Evolutionary conservation across 805 yeast genomes (phyloP).

Genomic region (Huiozyma naganishii): DNA sequence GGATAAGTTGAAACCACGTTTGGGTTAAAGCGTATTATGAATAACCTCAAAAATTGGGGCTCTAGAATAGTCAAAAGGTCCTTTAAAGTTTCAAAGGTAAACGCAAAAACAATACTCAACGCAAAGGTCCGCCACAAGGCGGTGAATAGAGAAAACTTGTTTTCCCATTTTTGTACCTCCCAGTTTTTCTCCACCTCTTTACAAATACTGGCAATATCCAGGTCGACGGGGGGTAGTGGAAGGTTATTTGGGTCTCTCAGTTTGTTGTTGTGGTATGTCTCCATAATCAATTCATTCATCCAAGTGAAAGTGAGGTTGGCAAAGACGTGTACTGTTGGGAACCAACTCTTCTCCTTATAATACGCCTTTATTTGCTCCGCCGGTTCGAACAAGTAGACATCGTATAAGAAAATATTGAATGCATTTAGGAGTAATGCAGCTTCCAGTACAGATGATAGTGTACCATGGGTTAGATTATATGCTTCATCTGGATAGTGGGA

Average conservation of each 20-base stretch:
- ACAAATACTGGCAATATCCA: conserved; percentile 28
- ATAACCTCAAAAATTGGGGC: conserved; percentile 44
- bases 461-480: conserved; percentile 14
- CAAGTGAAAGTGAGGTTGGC: conserved; percentile 35
- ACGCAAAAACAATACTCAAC: conserved; percentile 26
- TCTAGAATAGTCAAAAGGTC: conserved; percentile 35
- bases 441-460: conserved; percentile 17
- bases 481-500: conserved; percentile 11
- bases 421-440: conserved; percentile 25
- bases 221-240: conserved; percentile 32
- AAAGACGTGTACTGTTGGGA: conserved; percentile 21
- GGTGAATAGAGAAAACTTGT: conserved; percentile 22
- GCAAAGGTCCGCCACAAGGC: conserved; percentile 34
- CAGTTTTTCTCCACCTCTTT: conserved; percentile 27
- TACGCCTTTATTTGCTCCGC: conserved; percentile 28
- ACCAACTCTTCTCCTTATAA: conserved; percentile 26
- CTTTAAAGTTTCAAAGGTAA: conserved; percentile 30
- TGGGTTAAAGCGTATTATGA: conserved; percentile 37
- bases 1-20: conserved; percentile 30
- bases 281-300: conserved; percentile 36
- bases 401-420: conserved; percentile 29
- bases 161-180: conserved; percentile 26
- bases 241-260: conserved; percentile 32
- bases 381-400: conserved; percentile 31
- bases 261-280: conserved; percentile 31